A percentile compares a stretch with the other conserved stretches of the same genome.
phyloP scores from a whole-genome alignment of 768 basidiomycete genomes.

The Botryobasidium botryosum region DNA sequence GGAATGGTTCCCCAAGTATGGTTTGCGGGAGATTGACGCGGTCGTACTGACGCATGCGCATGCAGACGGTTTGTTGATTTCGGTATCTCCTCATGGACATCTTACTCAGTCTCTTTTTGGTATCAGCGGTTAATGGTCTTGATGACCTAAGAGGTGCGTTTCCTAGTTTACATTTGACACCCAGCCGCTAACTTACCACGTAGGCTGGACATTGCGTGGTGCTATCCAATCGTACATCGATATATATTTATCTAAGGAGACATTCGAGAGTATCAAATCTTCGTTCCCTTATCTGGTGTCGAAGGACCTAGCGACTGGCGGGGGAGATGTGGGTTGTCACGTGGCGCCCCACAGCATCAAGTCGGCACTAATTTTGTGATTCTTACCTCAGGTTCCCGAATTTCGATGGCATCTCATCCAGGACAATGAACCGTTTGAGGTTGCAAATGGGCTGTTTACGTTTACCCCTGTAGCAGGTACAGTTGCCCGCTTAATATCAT shows the following conservation, averaged over 20 bases:
- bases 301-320: conserved; percentile 60
- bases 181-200: conserved; percentile 5
- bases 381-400: conserved; percentile 66
- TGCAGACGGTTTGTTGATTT: conserved; percentile 40
- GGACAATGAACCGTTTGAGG: conserved; percentile 47
- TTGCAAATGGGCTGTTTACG: conserved; percentile 42
- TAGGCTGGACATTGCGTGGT: conserved; percentile 55
- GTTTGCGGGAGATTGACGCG: conserved; percentile 51
- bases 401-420: conserved; percentile 72
- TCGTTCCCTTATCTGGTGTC: conserved; percentile 72
- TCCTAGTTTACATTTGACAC: conserved; percentile 5
- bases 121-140: conserved; percentile 65
- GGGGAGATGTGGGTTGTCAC: conserved; percentile 44
- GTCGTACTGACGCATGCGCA: conserved; percentile 80
- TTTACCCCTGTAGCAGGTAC: conserved; percentile 52
- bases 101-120: conserved; percentile 1
- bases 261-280: conserved; percentile 46
- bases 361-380: too few species aligned
- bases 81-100: background rate
- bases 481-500: conserved; percentile 13
- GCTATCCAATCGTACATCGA: conserved; percentile 59
- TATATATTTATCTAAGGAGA: conserved; percentile 48
- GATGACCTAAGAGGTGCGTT: conserved; percentile 68
- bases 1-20: conserved; percentile 43
- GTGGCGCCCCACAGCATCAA: conserved; percentile 3